Evolutionary conservation across 2,329 filamentous ascomycete genomes (phyloP), one percentile per base, ranked within the genome.

Genomic region (Sphaerostilbella broomeana): DNA sequence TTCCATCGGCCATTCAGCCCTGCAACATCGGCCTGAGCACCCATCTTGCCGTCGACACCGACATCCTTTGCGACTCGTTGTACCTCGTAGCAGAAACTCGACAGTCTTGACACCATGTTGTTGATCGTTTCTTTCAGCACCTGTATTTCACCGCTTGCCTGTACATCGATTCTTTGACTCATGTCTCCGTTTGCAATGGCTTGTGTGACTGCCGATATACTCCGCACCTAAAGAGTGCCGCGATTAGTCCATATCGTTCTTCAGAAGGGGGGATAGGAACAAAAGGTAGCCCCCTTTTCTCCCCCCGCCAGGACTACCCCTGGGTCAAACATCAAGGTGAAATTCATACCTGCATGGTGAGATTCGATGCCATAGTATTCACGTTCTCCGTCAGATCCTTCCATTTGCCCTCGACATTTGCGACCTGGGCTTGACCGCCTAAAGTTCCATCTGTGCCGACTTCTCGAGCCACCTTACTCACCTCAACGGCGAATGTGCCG

Each of bases 1-100:
- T 95, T 95, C 92, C 90, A 98, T 39, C 89, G 80, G 47, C 90
- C 90, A 52, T 89, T 87, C 43, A 97, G 81, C 43, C 89, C 89
- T 49, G 87, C 86, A 35, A 95, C 86, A 58, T 95, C 89, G 45
- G 90, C 92, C 61, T 98, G 92, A 13, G 90, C 90, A 54, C 90
- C 90, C 86, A 98, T 95, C 69, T 95, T 97, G 47, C 90, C 90
- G 55, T 97, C 92, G 37, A 97, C 90, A 50, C 90, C 90, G 51
- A 97, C 92, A 61, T 97, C 92, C 55, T 92, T 89, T 43, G 90
- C 90, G 20, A 98, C 90, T 52, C 89, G 79, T 65, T 97, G 92
- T 48, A 98, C 84, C 58, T 95, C 89, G 51, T 94, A 88, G 40
- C 89, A 95, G 76, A 95, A 97, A 49, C 90, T 90, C 44, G 92